Conservation (phyloP, 2,329 filamentous ascomycete genomes). For the Penicillium freii region DNA sequence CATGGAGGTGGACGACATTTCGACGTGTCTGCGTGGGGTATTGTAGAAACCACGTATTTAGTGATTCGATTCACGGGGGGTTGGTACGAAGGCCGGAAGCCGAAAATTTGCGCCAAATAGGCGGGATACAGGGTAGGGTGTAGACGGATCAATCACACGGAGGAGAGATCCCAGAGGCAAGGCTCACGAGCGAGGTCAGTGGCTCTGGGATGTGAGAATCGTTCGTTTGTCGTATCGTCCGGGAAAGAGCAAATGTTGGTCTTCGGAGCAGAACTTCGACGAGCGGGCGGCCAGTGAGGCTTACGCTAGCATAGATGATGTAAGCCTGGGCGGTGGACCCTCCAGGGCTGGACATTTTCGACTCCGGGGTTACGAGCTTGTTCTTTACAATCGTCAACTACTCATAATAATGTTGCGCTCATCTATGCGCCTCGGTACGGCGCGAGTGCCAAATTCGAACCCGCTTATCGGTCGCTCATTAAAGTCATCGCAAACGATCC, state of each 20-base stretch:
- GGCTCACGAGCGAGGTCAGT: slow-evolving; percentile 17
- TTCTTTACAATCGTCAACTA: neutral
- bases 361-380: slow-evolving; percentile 2
- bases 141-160: slow-evolving; percentile 18
- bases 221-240: neutral
- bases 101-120: slow-evolving; percentile 24
- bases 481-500: slow-evolving; percentile 14
- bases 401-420: slow-evolving; percentile 34
- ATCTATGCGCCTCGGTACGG: slow-evolving; percentile 28
- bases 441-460: slow-evolving; percentile 23
- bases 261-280: slow-evolving; percentile 13
- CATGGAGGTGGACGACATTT: slow-evolving; percentile 51
- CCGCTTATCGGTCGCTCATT: slow-evolving; percentile 20
- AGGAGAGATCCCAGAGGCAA: slow-evolving; percentile 22
- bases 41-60: slow-evolving; percentile 11
- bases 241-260: slow-evolving; percentile 6
- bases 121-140: slow-evolving; percentile 11
- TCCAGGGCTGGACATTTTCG: slow-evolving; percentile 7
- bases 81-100: slow-evolving; percentile 5
- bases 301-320: slow-evolving; percentile 9
- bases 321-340: slow-evolving; percentile 3
- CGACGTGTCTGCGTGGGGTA: slow-evolving; percentile 9
- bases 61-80: neutral
- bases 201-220: slow-evolving; percentile 19
- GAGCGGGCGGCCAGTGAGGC: slow-evolving; percentile 8